Conservation (phyloP, 768 basidiomycete species). For the Crassisporium funariophilum region DNA sequence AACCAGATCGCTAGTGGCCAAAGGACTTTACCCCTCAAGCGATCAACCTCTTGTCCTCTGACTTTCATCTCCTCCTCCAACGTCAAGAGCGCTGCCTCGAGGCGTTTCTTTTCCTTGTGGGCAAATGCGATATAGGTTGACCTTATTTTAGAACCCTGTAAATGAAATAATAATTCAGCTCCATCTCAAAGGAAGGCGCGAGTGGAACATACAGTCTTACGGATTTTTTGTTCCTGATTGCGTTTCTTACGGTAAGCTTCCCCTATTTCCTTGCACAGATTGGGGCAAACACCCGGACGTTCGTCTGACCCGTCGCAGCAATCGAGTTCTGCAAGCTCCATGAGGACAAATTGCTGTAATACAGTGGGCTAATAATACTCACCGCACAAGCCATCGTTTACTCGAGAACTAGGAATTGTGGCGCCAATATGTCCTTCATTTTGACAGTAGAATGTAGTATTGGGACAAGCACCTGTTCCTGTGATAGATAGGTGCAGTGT, state of each 20-base stretch:
- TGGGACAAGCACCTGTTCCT: conserved; percentile 87
- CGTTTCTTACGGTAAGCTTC: conserved; percentile 63
- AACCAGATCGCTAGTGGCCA: background rate
- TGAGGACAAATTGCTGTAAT: conserved; percentile 13
- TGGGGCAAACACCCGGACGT: conserved; percentile 72
- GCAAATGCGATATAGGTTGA: conserved; percentile 86
- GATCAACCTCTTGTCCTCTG: conserved; percentile 71
- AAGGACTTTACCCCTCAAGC: conserved; percentile 58
- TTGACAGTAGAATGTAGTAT: conserved; percentile 76
- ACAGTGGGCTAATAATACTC: conserved; percentile 26
- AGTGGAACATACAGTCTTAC: conserved; percentile 65
- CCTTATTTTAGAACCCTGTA: conserved; percentile 88
- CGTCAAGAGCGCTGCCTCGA: conserved; percentile 64
- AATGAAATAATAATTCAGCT: conserved; percentile 1
- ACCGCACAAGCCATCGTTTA: conserved; percentile 95
- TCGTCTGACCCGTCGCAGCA: conserved; percentile 99
- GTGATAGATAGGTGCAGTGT: conserved; percentile 8
- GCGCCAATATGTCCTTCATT: conserved; percentile 90
- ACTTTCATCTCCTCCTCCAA: conserved; percentile 58
- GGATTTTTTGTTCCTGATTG: conserved; percentile 76
- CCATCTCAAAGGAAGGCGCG: background rate
- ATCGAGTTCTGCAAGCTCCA: conserved; percentile 61
- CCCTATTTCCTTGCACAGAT: conserved; percentile 78
- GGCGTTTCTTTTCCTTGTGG: conserved; percentile 82
- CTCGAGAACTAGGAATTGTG: conserved; percentile 75